Base-by-base conservation (phyloP, 805 yeast species). In the Kazachstania africana region DNA sequence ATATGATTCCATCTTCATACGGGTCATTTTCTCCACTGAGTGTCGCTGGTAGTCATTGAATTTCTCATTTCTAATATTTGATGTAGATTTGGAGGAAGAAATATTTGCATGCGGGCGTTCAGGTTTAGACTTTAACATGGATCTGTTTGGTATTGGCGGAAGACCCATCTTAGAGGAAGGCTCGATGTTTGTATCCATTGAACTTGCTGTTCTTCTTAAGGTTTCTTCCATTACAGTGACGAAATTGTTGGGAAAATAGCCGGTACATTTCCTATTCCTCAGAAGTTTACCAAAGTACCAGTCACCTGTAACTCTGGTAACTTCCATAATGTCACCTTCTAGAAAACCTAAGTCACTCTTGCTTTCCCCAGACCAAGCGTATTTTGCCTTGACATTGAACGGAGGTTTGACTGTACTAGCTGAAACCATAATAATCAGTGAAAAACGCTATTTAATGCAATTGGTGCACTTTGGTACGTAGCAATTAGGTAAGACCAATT, bases 341-440 rank as follows among this genome's bases (percentile, higher is more conserved):
- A 87, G 68, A 52, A 91, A 91, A 1, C 97, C 97, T 26, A 91
- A 64, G 50, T 91, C 96, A 28, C 81, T 79, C 34, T 76, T 81
- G 46, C 80, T 74, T 47, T 84, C 85, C 12, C 95, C 97, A 14
- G 95, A 77, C 95, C 95, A 87, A 16, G 95, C 83, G 50, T 81
- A 88, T 24, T 70, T 70, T 8, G 98, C 91, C 48, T 71, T 72
- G 20, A 78, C 94, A 48, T 67, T 66, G 55, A 82, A 82, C 4
- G 93, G 93, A 12, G 70, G 18, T 60, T 57, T 20, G 68, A n/a
- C n/a, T n/a, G n/a, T n/a, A n/a, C n/a, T n/a, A n/a, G n/a, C n/a
- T 27, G 8, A 13, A 5, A n/a, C 16, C 27, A 24, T 13, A 14
- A 15, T 21, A 28, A 12, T 4, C 20, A 26, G 22, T 20, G n/a